Percentiles rank a stretch among this genome's conserved stretches.
phyloP scores from a whole-genome alignment of 2,329 filamentous ascomycete species.

The Pseudogymnoascus verrucosus region DNA sequence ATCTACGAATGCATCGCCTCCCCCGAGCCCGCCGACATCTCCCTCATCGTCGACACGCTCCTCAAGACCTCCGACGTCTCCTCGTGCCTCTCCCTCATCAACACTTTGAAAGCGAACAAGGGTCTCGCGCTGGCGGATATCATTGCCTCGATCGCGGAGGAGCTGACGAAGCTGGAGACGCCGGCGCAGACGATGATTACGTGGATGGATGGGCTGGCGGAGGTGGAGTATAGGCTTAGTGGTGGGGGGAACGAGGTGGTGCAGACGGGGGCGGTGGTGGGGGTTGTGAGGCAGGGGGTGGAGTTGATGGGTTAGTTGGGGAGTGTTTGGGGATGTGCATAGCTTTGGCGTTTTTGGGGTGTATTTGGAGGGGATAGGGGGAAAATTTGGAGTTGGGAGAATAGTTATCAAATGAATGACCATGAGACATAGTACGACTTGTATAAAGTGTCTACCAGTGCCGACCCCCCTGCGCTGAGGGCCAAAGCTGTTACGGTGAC shows the following conservation, averaged over 20 bases:
- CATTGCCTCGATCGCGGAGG: conserved; percentile 75
- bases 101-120: conserved; percentile 74
- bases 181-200: conserved; percentile 78
- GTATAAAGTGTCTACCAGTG: no score
- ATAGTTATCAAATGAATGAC: background rate
- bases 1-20: conserved; percentile 98
- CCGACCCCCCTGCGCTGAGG: background rate
- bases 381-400: background rate
- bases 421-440: background rate
- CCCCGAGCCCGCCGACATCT: conserved; percentile 82
- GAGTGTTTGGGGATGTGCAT: no score
- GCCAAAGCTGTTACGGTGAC: background rate
- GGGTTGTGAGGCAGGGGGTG: conserved; percentile 77
- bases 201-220: conserved; percentile 85
- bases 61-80: conserved; percentile 81
- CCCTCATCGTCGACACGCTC: conserved; percentile 74
- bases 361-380: background rate
- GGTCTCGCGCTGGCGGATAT: conserved; percentile 92
- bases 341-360: background rate
- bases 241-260: conserved; percentile 80
- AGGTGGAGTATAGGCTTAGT: conserved; percentile 86
- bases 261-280: conserved; percentile 88
- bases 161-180: conserved; percentile 75
- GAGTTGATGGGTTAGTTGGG: conserved; percentile 53
- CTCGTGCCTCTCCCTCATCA: conserved; percentile 79